A percentile compares a stretch with the other conserved stretches of the same genome.
These are phyloP conservation scores for Epichloe typhina DNA, from an alignment of 2,329 filamentous ascomycete genomes.

Conservation along the genomic window DNA sequence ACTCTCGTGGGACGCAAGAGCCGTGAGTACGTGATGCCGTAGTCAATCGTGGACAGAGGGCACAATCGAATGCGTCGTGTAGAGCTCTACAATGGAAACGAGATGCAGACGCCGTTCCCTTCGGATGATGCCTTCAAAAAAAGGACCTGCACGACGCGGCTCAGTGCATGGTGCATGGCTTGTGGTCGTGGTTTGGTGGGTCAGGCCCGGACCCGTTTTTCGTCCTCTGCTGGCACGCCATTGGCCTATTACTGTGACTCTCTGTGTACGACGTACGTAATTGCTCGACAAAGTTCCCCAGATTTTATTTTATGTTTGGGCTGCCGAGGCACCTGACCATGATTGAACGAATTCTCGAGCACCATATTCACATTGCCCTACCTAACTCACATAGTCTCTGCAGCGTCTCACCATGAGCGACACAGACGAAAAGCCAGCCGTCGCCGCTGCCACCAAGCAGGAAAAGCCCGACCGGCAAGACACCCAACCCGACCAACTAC, in stretches of 20 bases:
- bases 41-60: not conserved
- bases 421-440: conserved; percentile 14
- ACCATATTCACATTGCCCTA: too few species aligned
- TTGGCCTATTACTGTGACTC: not conserved
- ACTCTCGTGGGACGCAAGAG: not conserved
- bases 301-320: too few species aligned
- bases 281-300: too few species aligned
- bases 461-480: conserved; percentile 5
- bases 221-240: not conserved
- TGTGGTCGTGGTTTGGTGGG: not conserved
- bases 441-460: conserved; percentile 9
- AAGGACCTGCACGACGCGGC: too few species aligned
- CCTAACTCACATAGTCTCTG: too few species aligned
- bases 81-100: too few species aligned
- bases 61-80: not conserved
- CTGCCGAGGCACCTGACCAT: not conserved
- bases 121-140: too few species aligned
- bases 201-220: not conserved
- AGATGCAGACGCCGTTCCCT: too few species aligned
- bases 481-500: conserved; percentile 21
- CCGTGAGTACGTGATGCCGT: not conserved
- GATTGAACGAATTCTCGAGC: too few species aligned
- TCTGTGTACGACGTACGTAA: too few species aligned
- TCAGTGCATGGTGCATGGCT: too few species aligned
- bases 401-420: conserved; percentile 16